phyloP scores from a whole-genome alignment of 2,329 filamentous ascomycete genomes.

The Epicoccum sorghinum region DNA sequence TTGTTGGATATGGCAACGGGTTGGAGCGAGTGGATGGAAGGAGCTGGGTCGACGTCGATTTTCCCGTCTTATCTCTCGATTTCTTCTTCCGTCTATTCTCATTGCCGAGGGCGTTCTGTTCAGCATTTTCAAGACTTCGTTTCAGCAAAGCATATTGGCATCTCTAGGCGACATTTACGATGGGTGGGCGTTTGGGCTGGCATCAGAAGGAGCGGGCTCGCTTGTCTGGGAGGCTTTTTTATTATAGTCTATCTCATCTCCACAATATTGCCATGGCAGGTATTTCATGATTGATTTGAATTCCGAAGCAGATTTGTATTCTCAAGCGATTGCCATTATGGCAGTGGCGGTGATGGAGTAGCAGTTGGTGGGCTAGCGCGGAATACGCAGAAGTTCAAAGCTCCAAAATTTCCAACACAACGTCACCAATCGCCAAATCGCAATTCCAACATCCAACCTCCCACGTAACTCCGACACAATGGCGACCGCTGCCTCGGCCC shows the following conservation, averaged over 20 bases:
- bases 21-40: neutral
- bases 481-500: conserved; percentile 27
- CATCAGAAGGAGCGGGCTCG: conserved; percentile 2
- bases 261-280: conserved; percentile 14
- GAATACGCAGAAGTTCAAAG: conserved; percentile 19
- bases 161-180: conserved; percentile 25
- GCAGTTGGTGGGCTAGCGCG: conserved; percentile 26
- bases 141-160: conserved; percentile 25
- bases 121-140: conserved; percentile 15
- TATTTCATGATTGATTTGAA: neutral
- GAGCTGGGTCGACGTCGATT: conserved; percentile 10
- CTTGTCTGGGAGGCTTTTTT: conserved; percentile 6
- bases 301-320: neutral
- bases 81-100: conserved; percentile 35
- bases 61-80: conserved; percentile 24
- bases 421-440: conserved; percentile 7
- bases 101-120: conserved; percentile 11
- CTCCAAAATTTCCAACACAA: conserved; percentile 34
- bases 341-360: neutral
- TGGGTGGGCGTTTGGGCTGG: conserved; percentile 23
- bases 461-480: conserved; percentile 16
- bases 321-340: too few relatives aligned
- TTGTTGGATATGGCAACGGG: conserved; percentile 1
- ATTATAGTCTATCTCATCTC: conserved; percentile 12
- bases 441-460: neutral